phyloP scores from a whole-genome alignment of 2,329 filamentous ascomycete genomes.

The Cercospora canescens region DNA sequence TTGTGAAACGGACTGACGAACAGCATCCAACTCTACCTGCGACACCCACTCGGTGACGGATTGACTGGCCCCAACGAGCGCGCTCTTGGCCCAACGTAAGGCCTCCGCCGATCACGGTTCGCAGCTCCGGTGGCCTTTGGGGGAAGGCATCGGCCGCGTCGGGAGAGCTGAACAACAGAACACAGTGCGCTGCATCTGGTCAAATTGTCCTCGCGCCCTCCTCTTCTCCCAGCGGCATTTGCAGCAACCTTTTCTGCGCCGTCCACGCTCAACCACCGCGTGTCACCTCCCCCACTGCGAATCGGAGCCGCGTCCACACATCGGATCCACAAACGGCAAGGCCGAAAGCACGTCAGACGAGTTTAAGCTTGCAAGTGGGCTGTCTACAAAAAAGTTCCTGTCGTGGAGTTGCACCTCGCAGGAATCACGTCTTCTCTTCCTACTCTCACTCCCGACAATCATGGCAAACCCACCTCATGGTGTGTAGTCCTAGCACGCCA shows the following conservation, averaged over 20 bases:
- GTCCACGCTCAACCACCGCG: not conserved
- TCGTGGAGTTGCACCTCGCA: not conserved
- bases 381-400: conserved; percentile 9
- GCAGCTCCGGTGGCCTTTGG: not conserved
- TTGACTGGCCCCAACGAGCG: not conserved
- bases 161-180: not conserved
- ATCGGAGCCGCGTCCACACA: not conserved
- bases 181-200: not conserved
- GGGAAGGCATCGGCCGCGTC: not conserved
- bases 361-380: conserved; percentile 6
- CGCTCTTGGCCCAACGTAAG: not conserved
- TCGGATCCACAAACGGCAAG: conserved; percentile 1
- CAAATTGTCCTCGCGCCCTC: not conserved
- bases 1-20: not conserved
- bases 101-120: not conserved
- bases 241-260: not conserved
- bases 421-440: not conserved
- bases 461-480: conserved; percentile 57
- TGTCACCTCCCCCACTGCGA: not conserved
- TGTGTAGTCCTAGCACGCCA: conserved; percentile 27
- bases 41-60: not conserved
- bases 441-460: conserved; percentile 12
- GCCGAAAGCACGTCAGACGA: conserved; percentile 7
- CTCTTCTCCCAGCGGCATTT: not conserved
- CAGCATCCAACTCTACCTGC: conserved; percentile 3